These are phyloP conservation scores for Hirschfeldia incana DNA, from an alignment of 345 rosid genomes.

Conservation along the genomic window DNA sequence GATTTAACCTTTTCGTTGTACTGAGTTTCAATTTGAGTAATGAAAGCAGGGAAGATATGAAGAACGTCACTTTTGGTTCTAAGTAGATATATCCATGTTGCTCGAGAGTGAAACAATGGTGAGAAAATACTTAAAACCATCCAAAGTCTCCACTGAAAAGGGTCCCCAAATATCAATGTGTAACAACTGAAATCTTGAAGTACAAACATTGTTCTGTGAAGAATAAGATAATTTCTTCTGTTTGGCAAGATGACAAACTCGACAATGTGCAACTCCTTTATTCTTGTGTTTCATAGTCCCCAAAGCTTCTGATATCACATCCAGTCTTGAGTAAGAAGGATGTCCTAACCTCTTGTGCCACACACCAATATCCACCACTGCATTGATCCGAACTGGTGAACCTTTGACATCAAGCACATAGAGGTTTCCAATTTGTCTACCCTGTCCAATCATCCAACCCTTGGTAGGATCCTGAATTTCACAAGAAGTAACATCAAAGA, in stretches of 20 bases:
- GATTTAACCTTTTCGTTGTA: too few relatives aligned
- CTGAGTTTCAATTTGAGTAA: too few relatives aligned
- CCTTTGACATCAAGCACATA: background rate
- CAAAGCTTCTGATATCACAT: background rate
- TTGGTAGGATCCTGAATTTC: background rate
- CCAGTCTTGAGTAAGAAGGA: background rate
- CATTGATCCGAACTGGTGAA: background rate
- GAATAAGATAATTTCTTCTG: background rate
- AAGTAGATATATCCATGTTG: too few relatives aligned
- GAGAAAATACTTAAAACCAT: background rate
- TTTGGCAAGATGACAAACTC: background rate
- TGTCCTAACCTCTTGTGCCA: background rate
- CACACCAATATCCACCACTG: background rate
- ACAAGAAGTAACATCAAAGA: background rate
- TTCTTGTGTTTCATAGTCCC: background rate
- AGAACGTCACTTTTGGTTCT: too few relatives aligned
- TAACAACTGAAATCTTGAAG: background rate
- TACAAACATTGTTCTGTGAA: background rate
- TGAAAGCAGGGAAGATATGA: too few relatives aligned
- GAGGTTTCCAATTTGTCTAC: background rate
- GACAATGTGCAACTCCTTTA: background rate
- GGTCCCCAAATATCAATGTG: background rate
- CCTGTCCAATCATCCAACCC: background rate
- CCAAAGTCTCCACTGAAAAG: background rate
- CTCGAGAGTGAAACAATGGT: background rate